Conservation (phyloP, 2,329 filamentous ascomycete species). For the Chrysosporium keratinophilum region DNA sequence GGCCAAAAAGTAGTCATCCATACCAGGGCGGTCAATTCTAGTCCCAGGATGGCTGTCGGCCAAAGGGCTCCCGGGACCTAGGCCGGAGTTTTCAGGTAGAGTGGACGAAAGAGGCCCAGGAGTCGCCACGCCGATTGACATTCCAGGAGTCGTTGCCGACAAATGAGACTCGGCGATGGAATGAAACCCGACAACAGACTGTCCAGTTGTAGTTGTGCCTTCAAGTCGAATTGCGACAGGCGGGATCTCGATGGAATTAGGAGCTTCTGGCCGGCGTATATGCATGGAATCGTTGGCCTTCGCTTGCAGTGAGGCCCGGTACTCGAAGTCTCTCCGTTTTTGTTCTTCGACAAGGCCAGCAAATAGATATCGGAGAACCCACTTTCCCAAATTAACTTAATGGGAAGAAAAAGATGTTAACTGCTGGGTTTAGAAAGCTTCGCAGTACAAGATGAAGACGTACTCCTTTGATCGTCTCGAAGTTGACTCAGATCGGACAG, state of each 20-base stretch:
- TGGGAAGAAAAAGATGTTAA: neutral
- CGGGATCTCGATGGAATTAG: slow-evolving; percentile 52
- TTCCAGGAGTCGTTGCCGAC: slow-evolving; percentile 59
- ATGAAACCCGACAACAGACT: slow-evolving; percentile 45
- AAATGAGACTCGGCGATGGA: slow-evolving; percentile 51
- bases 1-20: slow-evolving; percentile 16
- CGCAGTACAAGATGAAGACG: slow-evolving; percentile 26
- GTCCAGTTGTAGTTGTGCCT: neutral
- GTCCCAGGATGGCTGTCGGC: slow-evolving; percentile 21
- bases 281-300: slow-evolving; percentile 49
- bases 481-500: slow-evolving; percentile 68
- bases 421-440: neutral
- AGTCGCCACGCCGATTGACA: slow-evolving; percentile 68
- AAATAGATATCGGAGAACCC: slow-evolving; percentile 89
- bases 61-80: slow-evolving; percentile 28
- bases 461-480: slow-evolving; percentile 86
- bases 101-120: slow-evolving; percentile 35
- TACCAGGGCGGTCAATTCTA: neutral
- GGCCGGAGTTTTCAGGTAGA: slow-evolving; percentile 21
- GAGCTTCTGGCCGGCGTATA: slow-evolving; percentile 48
- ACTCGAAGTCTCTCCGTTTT: slow-evolving; percentile 65
- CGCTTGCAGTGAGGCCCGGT: slow-evolving; percentile 59
- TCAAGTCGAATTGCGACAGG: slow-evolving; percentile 11
- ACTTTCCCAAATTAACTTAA: slow-evolving; percentile 87
- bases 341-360: slow-evolving; percentile 82